Evolutionary conservation across 208 protist genomes (phyloP), one percentile per base, ranked within the genome.

Genomic region (Acanthamoeba sp.): DNA sequence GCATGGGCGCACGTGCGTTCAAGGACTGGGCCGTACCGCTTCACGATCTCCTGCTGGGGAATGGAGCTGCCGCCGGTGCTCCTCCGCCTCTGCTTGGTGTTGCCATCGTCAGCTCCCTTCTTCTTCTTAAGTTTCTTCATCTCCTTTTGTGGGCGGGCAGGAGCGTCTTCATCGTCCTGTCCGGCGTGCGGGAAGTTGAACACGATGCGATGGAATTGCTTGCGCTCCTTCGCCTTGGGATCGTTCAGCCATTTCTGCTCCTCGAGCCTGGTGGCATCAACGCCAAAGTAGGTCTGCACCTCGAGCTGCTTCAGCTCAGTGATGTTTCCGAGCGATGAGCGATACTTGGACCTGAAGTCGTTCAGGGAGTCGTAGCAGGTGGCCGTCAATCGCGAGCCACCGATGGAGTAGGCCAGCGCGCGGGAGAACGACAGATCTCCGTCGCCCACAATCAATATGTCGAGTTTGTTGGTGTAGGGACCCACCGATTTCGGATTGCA

Each of bases 171-270:
- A 6, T 80, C 36, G 16, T 80, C 32, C 4, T 38, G 36, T 7
- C 71, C 71, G 71, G 71, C 18, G 32, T 80, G 71, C 2, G 71
- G 71, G 38, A 80, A 80, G 71, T 80, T 80, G 71, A 80, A 80
- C n/a, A 80, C 71, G 38, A 80, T 80, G 71, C 71, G 71, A 80
- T 80, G 71, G 71, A 45, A 80, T 16, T 48, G 71, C 38, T 45
- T 38, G 10, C 38, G n/a, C 29, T 29, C 29, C 34, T 12, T 29
- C 20, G 29, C 64, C 34, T 38, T 38, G 29, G n/a, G 29, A 29
- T 73, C 71, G 20, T 48, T 32, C n/a, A 80, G 38, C 71, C 71
- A 80, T 4, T 38, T 80, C 38, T 80, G 71, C 29, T 80, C 29
- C 38, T 45, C 71, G 4, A 80, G 38, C 24, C 38, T 10, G 12